These are phyloP conservation scores for Avena insularis DNA, from an alignment of 176 grass and related monocot species.

Conservation along the genomic window DNA sequence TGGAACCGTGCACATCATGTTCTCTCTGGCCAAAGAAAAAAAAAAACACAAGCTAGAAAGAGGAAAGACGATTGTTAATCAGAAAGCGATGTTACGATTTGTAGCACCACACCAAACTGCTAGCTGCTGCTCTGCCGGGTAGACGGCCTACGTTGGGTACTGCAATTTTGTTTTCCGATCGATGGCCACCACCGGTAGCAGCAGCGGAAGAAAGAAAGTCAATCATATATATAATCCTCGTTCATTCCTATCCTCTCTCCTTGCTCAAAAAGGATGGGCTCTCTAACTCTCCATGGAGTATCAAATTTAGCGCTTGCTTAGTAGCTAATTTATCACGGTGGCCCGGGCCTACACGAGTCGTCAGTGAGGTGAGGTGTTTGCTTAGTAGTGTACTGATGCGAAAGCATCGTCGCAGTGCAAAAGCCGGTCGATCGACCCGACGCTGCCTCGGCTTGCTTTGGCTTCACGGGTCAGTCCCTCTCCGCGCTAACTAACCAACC, in stretches of 20 bases:
- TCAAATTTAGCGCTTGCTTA: slow-evolving; percentile 40
- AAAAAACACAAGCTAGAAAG: neutral
- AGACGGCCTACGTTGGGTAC: neutral
- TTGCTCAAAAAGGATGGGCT: neutral
- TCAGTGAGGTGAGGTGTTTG: slow-evolving; percentile 12
- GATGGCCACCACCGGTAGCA: neutral
- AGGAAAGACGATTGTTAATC: neutral
- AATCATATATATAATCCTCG: slow-evolving; percentile 5
- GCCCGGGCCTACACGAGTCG: slow-evolving; percentile 13
- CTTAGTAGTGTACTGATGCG: neutral
- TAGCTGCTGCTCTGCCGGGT: neutral
- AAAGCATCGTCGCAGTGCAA: slow-evolving; percentile 34
- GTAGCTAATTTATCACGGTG: slow-evolving; percentile 29
- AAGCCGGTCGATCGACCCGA: neutral
- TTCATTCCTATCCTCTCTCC: neutral
- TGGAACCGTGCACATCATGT: neutral
- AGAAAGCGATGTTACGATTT: neutral
- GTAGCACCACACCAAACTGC: neutral
- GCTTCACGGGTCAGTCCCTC: slow-evolving; percentile 53
- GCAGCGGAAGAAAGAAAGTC: neutral
- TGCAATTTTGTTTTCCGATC: neutral
- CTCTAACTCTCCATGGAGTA: neutral
- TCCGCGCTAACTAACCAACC: slow-evolving; percentile 53
- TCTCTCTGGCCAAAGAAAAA: neutral
- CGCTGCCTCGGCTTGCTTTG: slow-evolving; percentile 42